phyloP scores from a whole-genome alignment of 768 basidiomycete species.

The Podaxis sp. region DNA sequence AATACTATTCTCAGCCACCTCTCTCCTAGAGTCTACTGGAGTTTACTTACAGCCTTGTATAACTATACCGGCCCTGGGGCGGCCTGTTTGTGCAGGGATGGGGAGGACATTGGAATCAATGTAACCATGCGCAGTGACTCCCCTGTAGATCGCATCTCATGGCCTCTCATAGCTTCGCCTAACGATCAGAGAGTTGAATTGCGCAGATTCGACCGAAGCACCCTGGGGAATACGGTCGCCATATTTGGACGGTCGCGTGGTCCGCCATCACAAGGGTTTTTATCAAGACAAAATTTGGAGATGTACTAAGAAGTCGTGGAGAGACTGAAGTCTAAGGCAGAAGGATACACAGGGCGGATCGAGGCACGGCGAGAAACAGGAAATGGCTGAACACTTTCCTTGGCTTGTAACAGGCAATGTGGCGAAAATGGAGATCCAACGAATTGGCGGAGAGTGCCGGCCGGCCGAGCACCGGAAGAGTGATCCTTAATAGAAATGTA shows the following conservation, averaged over 20 bases:
- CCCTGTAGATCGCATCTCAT: not conserved
- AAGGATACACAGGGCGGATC: not conserved
- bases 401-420: not conserved
- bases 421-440: not conserved
- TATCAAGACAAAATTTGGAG: not conserved
- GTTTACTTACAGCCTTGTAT: not conserved
- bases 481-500: conserved; percentile 10
- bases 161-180: not conserved
- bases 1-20: not conserved
- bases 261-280: not conserved
- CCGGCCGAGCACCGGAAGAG: conserved; percentile 7
- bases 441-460: not conserved
- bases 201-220: not conserved
- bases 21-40: not conserved
- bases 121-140: not conserved
- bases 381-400: not conserved
- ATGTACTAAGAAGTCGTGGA: not conserved
- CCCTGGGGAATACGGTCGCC: not conserved
- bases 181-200: not conserved
- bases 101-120: not conserved
- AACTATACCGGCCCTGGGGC: no score
- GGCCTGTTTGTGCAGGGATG: not conserved
- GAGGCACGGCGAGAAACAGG: not conserved
- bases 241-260: not conserved
- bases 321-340: not conserved